These are phyloP conservation scores for Solanum hybrid DNA, from an alignment of 305 asterid species.

Conservation along the genomic window DNA sequence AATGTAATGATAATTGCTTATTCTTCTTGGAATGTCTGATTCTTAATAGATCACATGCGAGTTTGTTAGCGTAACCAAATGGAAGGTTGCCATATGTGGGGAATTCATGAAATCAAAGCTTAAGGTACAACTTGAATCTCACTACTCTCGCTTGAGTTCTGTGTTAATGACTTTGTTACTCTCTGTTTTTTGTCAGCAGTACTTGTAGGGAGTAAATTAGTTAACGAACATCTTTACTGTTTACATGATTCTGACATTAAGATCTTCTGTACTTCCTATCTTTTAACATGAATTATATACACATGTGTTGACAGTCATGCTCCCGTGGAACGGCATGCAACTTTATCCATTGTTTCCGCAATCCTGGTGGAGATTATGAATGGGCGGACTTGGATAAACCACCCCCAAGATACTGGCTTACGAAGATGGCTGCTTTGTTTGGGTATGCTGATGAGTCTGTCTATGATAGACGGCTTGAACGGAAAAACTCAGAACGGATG, in stretches of 20 bases:
- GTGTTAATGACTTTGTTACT: background rate
- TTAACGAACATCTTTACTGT: background rate
- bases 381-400: constrained; percentile 99
- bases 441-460: constrained; percentile 51
- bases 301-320: constrained; percentile 48
- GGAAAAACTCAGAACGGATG: constrained; percentile 25
- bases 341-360: constrained; percentile 84
- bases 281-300: background rate
- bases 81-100: constrained; percentile 98
- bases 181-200: background rate
- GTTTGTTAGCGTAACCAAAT: constrained; percentile 70
- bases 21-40: background rate
- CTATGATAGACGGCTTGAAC: constrained; percentile 27
- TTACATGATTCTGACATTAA: background rate
- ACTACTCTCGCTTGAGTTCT: background rate
- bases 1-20: background rate
- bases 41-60: constrained; percentile 64
- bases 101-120: constrained; percentile 81
- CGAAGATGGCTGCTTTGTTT: constrained; percentile 73
- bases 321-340: constrained; percentile 93
- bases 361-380: constrained; percentile 97
- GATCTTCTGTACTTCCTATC: constrained; percentile 6
- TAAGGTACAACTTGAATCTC: constrained; percentile 34
- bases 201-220: background rate
- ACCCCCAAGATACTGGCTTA: constrained; percentile 74